These are phyloP conservation scores for Echium plantagineum DNA, from an alignment of 257 asterid genomes.

Conservation along the genomic window DNA sequence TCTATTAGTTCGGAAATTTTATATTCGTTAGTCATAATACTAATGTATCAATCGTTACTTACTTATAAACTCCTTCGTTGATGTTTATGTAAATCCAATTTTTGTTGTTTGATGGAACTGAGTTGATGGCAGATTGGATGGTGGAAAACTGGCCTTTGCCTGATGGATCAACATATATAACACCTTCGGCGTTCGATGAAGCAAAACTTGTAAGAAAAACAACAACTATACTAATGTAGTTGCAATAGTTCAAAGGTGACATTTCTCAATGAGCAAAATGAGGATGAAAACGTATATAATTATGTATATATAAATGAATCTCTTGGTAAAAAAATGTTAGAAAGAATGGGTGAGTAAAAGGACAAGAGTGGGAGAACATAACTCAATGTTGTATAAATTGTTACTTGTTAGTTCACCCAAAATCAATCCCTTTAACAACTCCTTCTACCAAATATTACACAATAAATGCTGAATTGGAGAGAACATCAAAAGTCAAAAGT, in stretches of 20 bases:
- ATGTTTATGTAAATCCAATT: slow-evolving; percentile 33
- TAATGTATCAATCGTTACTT: slow-evolving; percentile 1
- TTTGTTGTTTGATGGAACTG: slow-evolving; percentile 31
- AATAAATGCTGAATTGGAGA: not conserved
- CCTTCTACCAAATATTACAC: too few relatives aligned
- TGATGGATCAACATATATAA: slow-evolving; percentile 27
- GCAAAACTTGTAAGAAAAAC: not conserved
- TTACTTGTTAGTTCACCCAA: too few relatives aligned
- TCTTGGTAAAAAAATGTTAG: too few relatives aligned
- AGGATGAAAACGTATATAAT: not conserved
- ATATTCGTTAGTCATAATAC: too few relatives aligned
- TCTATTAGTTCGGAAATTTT: too few relatives aligned
- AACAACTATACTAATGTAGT: not conserved
- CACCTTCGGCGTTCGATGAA: not conserved
- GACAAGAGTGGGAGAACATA: not conserved
- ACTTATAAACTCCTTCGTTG: slow-evolving; percentile 45
- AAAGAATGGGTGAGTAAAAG: not conserved
- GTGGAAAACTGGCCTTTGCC: slow-evolving; percentile 14
- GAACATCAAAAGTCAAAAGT: not conserved
- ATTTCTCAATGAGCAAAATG: not conserved
- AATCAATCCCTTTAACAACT: too few relatives aligned
- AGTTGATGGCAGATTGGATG: slow-evolving; percentile 47
- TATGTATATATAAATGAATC: too few relatives aligned
- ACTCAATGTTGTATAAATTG: not conserved
- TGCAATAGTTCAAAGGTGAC: not conserved